Percentiles rank a stretch among this genome's conserved stretches.
Conservation (phyloP, 495 filamentous ascomycete genomes). For the Lasiosphaeris hirsuta region DNA sequence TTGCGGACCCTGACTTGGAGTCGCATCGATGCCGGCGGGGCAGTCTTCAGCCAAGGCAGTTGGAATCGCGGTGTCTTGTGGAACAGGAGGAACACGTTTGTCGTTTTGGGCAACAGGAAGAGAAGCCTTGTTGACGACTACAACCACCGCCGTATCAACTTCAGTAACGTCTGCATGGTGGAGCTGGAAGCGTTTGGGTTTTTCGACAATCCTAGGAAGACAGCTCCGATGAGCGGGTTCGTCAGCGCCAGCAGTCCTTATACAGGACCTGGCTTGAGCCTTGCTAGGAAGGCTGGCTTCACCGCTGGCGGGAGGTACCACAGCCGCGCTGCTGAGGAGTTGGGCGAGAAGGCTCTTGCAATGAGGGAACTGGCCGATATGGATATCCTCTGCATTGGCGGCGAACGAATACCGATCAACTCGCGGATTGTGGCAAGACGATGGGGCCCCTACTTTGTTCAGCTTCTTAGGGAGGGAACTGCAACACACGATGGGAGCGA, state of each 20-base stretch:
- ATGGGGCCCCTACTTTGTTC: slow-evolving; percentile 95
- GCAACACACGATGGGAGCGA: slow-evolving; percentile 54
- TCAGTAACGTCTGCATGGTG: slow-evolving; percentile 92
- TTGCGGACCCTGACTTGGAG: slow-evolving; percentile 85
- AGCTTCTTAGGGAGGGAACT: slow-evolving; percentile 75
- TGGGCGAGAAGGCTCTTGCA: slow-evolving; percentile 75
- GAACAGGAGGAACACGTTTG: slow-evolving; percentile 88
- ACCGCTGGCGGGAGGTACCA: slow-evolving; percentile 65
- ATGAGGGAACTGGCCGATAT: slow-evolving; percentile 91
- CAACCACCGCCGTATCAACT: slow-evolving; percentile 96
- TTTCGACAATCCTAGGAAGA: slow-evolving; percentile 85
- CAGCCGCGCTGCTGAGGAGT: slow-evolving; percentile 71
- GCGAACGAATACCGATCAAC: slow-evolving; percentile 90
- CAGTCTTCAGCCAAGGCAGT: slow-evolving; percentile 89
- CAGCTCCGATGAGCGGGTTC: slow-evolving; percentile 72
- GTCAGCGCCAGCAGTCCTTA: slow-evolving; percentile 73
- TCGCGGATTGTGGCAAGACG: slow-evolving; percentile 79
- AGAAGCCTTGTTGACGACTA: slow-evolving; percentile 96
- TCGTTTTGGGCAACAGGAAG: slow-evolving; percentile 90
- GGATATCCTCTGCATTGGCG: slow-evolving; percentile 87
- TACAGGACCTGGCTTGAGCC: slow-evolving; percentile 45
- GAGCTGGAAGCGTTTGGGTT: slow-evolving; percentile 96
- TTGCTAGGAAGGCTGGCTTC: slow-evolving; percentile 59
- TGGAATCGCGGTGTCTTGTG: slow-evolving; percentile 96
- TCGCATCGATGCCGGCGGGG: slow-evolving; percentile 92